These are phyloP conservation scores for Sporothrix mexicana DNA, from an alignment of 2,329 filamentous ascomycete genomes.

Conservation along the genomic window DNA sequence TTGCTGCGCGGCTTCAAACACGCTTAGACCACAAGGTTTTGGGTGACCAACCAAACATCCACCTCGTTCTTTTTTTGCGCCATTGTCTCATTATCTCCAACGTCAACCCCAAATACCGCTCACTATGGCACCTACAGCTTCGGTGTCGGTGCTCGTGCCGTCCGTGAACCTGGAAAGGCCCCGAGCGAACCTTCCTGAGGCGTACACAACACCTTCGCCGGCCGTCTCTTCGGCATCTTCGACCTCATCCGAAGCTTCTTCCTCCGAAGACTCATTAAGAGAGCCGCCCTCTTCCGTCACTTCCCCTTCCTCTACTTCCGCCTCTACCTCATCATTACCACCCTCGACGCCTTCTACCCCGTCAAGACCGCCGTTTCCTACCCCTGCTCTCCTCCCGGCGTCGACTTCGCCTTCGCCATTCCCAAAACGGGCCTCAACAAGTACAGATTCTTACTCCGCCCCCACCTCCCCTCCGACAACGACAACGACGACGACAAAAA, in stretches of 20 bases:
- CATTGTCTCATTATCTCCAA: neutral
- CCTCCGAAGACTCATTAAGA: constrained; percentile 4
- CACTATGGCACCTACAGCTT: constrained; percentile 3
- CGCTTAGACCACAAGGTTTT: no score
- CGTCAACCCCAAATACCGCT: neutral
- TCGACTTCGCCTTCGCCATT: neutral
- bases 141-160: constrained; percentile 5
- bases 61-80: neutral
- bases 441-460: neutral
- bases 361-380: neutral
- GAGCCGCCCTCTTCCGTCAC: neutral
- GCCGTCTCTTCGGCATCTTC: neutral
- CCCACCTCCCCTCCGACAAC: neutral
- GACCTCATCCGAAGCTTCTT: neutral
- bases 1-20: neutral
- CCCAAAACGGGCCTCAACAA: neutral
- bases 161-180: neutral
- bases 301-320: neutral
- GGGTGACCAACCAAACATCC: neutral
- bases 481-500: neutral
- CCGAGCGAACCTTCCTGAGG: neutral
- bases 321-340: neutral
- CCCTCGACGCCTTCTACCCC: neutral
- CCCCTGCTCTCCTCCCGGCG: neutral
- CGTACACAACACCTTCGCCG: neutral